Conservation (phyloP, 768 basidiomycete species). For the Dioszegia crocea region DNA sequence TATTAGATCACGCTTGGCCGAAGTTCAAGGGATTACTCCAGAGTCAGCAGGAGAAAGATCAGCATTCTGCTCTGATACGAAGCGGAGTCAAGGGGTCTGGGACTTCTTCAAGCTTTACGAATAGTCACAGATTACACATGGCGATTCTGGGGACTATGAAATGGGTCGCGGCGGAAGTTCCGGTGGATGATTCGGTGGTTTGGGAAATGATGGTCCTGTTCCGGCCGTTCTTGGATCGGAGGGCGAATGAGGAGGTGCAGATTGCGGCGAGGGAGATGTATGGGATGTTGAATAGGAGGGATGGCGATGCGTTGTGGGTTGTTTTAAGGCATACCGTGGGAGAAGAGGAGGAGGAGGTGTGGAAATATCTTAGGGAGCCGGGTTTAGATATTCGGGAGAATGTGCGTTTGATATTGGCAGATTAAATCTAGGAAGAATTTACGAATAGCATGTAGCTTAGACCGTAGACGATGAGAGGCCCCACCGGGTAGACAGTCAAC, state of each 20-base stretch:
- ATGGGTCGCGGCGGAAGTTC: conserved; percentile 61
- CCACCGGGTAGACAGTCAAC: too few species aligned
- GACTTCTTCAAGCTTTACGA: neutral
- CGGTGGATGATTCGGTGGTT: conserved; percentile 62
- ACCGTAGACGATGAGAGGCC: too few species aligned
- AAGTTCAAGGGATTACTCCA: conserved; percentile 63
- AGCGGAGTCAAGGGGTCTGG: conserved; percentile 53
- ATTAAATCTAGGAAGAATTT: neutral
- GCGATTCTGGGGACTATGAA: conserved; percentile 71
- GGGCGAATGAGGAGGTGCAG: conserved; percentile 72
- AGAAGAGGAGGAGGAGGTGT: conserved; percentile 14
- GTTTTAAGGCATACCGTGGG: conserved; percentile 53
- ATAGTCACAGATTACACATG: conserved; percentile 66
- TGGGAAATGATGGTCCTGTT: conserved; percentile 80
- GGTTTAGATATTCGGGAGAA: conserved; percentile 27
- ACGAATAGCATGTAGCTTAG: too few species aligned
- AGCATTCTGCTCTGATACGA: conserved; percentile 63
- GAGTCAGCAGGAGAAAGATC: conserved; percentile 62
- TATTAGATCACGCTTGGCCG: conserved; percentile 95
- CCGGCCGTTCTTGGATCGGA: conserved; percentile 67
- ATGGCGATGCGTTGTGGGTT: conserved; percentile 82
- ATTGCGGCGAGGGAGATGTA: conserved; percentile 64
- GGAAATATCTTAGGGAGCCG: conserved; percentile 29
- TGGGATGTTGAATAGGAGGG: conserved; percentile 57
- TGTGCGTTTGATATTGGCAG: conserved; percentile 1